These are phyloP conservation scores for Tuber brumale DNA, from an alignment of 495 filamentous ascomycete species.

Conservation along the genomic window DNA sequence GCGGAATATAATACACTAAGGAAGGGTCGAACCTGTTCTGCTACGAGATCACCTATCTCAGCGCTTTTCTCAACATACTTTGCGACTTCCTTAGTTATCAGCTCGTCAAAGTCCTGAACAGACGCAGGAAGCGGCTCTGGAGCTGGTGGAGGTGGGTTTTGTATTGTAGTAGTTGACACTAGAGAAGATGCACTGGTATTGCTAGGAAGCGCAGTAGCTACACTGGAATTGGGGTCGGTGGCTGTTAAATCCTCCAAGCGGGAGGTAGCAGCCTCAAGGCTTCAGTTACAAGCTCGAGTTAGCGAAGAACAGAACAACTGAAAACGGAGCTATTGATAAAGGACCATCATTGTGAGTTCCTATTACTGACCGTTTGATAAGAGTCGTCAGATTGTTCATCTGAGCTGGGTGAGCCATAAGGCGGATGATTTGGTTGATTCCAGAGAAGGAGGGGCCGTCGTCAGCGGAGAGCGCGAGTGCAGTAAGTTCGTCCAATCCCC, in stretches of 20 bases:
- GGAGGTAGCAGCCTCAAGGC: conserved; percentile 94
- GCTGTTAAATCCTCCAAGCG: conserved; percentile 79
- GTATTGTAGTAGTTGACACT: conserved; percentile 17
- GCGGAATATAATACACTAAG: neutral
- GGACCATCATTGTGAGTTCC: neutral
- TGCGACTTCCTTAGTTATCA: conserved; percentile 68
- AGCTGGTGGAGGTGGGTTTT: conserved; percentile 47
- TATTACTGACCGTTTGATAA: conserved; percentile 73
- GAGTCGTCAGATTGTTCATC: conserved; percentile 93
- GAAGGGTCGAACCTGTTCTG: conserved; percentile 60
- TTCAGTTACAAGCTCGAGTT: conserved; percentile 45
- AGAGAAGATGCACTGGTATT: conserved; percentile 28
- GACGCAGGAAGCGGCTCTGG: conserved; percentile 62
- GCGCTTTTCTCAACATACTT: conserved; percentile 72
- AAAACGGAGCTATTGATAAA: conserved; percentile 46
- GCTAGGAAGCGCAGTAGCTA: conserved; percentile 42
- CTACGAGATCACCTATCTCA: conserved; percentile 67
- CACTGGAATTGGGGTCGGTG: conserved; percentile 50
- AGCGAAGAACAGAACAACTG: conserved; percentile 17
- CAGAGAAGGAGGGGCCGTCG: conserved; percentile 8
- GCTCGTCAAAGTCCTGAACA: conserved; percentile 76
- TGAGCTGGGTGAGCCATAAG: conserved; percentile 51
- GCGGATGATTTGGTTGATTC: neutral
- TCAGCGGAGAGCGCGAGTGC: neutral
- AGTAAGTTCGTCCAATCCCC: conserved; percentile 2